Evolutionary conservation across 2,329 filamentous ascomycete genomes (phyloP), one percentile per base, ranked within the genome.

Genomic region (Anthostomella pinea): DNA sequence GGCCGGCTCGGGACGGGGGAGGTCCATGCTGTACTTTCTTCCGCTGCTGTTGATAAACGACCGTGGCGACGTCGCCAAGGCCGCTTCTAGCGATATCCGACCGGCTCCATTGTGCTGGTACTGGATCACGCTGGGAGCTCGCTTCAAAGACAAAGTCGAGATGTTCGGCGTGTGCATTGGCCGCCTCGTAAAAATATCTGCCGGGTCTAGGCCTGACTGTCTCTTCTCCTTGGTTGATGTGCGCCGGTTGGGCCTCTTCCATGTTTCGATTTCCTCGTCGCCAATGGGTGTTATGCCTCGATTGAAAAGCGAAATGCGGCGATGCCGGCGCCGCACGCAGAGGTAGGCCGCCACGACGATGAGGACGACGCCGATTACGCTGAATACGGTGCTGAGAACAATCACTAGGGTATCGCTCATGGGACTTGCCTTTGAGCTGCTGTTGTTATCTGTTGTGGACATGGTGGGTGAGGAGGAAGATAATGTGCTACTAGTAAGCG

Each of bases 261-360:
- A 83, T 4, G 75, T 79, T 48, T 76, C 75, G 40, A 83, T 83
- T 55, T 83, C 79, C 41, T 81, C 77, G 49, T 83, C 79, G 44
- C 75, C 70, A 41, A 83, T 80, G 9, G 79, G 79, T 0, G 77
- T 76, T 28, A 76, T 75, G 30, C 75, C 76, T 33, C 79, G 65
- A 33, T 68, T 66, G 46, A 75, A 67, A 37, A 79, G 65, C 4
- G 63, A 64, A 9, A 56, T 46, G 21, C 60, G 60, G 29, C 56
- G 64, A 30, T 65, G 66, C 26, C 66, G 60, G 25, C 58, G 63
- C 11, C 65, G 58, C 33, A 65, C 59, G 41, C 63, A 69, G 22
- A 66, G 49, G 29, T 70, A 53, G 3, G 66, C 45, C 13, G 54
- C 50, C 5, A 54, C 52, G 4, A 60, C 59, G 30, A 72, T 53